Evolutionary conservation across 176 grass and related monocot species (phyloP).

Genomic region (Triticum urartu): DNA sequence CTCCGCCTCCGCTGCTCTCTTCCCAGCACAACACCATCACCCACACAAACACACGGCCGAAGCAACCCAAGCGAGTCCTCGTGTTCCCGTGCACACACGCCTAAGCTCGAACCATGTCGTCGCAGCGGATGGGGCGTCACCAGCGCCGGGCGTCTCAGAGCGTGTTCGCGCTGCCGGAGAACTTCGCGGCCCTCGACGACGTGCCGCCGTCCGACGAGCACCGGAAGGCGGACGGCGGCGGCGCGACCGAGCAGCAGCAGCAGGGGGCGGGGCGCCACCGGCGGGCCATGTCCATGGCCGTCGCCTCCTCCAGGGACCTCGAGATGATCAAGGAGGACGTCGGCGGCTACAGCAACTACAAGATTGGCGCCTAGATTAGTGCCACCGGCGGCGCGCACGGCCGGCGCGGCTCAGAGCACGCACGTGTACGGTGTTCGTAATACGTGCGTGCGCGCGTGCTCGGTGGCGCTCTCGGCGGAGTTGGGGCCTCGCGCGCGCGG

Average conservation of each 20-base stretch:
- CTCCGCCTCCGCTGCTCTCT: neutral
- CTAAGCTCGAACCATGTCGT: constrained; percentile 37
- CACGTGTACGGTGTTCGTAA: neutral
- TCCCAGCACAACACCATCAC: neutral
- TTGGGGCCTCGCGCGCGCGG: neutral
- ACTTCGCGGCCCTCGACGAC: constrained; percentile 46
- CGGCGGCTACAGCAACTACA: constrained; percentile 28
- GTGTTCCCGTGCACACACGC: neutral
- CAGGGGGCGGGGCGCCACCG: constrained; percentile 23
- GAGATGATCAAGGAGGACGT: constrained; percentile 51
- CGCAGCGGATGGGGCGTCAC: constrained; percentile 58
- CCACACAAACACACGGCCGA: neutral
- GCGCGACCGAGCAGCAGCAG: constrained; percentile 2
- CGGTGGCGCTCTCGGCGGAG: neutral
- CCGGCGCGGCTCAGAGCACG: neutral
- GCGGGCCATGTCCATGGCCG: constrained; percentile 43
- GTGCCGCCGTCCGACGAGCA: constrained; percentile 20
- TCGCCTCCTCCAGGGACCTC: constrained; percentile 47
- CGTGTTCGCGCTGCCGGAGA: constrained; percentile 69
- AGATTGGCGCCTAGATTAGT: constrained; percentile 19
- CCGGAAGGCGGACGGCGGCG: constrained; percentile 15
- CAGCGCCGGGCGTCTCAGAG: constrained; percentile 77
- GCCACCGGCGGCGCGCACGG: neutral
- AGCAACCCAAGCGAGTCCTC: neutral
- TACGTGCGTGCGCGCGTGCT: neutral